Evolutionary conservation across 768 basidiomycete genomes (phyloP).

Genomic region (Wakefieldia striispora): DNA sequence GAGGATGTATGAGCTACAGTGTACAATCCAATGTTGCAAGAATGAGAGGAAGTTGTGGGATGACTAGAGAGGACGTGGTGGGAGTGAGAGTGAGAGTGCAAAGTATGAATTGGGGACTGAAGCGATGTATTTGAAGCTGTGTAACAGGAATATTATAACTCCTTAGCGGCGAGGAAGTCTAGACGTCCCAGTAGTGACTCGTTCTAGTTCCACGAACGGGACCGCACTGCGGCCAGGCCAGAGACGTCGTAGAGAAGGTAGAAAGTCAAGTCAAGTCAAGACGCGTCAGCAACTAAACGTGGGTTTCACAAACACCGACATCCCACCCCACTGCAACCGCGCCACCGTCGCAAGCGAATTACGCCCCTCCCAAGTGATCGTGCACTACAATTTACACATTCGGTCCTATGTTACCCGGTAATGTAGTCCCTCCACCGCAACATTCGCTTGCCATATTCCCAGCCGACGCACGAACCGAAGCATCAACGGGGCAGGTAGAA

Average conservation of each 20-base stretch:
- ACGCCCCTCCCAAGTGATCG: background rate
- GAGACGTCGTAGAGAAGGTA: constrained; percentile 13
- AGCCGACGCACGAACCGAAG: constrained; percentile 62
- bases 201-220: background rate
- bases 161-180: background rate
- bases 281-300: constrained; percentile 35
- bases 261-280: constrained; percentile 32
- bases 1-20: constrained; percentile 20
- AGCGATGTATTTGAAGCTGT: constrained; percentile 24
- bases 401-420: constrained; percentile 32
- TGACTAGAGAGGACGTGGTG: constrained; percentile 21
- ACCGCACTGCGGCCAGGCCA: constrained; percentile 2
- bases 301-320: constrained; percentile 24
- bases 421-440: constrained; percentile 72
- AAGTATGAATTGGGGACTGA: constrained; percentile 8
- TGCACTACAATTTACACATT: background rate
- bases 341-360: constrained; percentile 29
- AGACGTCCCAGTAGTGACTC: background rate
- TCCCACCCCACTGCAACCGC: constrained; percentile 25
- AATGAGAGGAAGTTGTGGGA: constrained; percentile 14
- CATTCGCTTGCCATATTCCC: constrained; percentile 81
- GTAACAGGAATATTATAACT: constrained; percentile 2
- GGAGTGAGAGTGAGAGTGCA: constrained; percentile 20
- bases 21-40: constrained; percentile 41
- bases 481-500: constrained; percentile 67